Evolutionary conservation across 176 grass and related monocot species (phyloP), one percentile per base, ranked within the genome.

Genomic region (Typha latifolia): DNA sequence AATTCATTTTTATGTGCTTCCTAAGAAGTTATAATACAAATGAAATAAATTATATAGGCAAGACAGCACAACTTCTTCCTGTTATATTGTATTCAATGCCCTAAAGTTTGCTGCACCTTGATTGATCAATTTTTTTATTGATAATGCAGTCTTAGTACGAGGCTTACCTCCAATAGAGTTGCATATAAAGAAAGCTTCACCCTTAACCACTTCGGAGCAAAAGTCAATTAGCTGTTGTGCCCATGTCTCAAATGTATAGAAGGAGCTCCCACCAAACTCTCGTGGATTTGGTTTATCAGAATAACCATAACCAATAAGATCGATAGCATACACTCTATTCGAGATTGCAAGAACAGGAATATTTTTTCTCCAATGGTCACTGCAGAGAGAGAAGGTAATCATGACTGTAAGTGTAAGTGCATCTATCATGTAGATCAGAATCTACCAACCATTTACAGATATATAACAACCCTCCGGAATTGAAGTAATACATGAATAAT

Each of bases 211-310:
- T 57, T 97, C 88, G 32, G 67, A 61, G 68, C 93, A 97, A 79
- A 97, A 97, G 0, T 57, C 77, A 72, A 89, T 97, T 20, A 97
- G 73, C 52, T 97, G 88, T 61, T 91, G 85, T 64, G 82, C 93
- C 93, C 92, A 97, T 67, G 93, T 97, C 69, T 97, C 93, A 82
- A 97, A 97, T 66, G 88, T 82, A 79, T 96, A 96, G 73, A 96
- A 91, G 48, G 73, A 59, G 59, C 64, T 81, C 48, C 77, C 74
- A 16, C 20, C 63, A 52, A 84, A 18, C 11, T 80, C 78, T 62
- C 78, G 68, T 62, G 93, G 88, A 75, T 97, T 89, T 52, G 88
- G 93, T 65, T 97, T 97, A 71, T 91, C 93, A 32, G 88, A 97
- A 76, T 97, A 97, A 3, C 88, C 93, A 66, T 91, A 97, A 34